Percentiles rank a stretch among this genome's conserved stretches.
These are phyloP conservation scores for Ilyonectria destructans DNA, from an alignment of 2,329 filamentous ascomycete species.

Conservation along the genomic window DNA sequence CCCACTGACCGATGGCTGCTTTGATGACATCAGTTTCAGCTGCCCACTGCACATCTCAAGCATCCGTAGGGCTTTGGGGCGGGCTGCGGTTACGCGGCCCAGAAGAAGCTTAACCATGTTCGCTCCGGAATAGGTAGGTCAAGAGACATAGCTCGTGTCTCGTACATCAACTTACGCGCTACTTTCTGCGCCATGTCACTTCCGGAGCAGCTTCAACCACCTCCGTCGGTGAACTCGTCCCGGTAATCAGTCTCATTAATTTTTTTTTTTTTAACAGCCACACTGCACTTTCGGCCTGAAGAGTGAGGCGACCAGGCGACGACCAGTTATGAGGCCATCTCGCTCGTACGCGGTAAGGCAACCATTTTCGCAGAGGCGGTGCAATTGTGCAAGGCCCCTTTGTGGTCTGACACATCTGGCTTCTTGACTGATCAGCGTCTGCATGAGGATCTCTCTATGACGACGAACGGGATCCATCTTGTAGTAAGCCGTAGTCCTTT, in stretches of 20 bases:
- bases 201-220: not conserved
- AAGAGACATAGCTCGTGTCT: not conserved
- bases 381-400: constrained; percentile 28
- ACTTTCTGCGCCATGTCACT: not conserved
- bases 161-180: constrained; percentile 1
- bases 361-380: constrained; percentile 25
- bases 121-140: constrained; percentile 19
- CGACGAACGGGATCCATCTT: not conserved
- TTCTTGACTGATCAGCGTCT: constrained; percentile 1
- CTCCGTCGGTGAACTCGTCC: not conserved
- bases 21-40: constrained; percentile 48
- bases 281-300: constrained; percentile 2
- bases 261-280: not conserved
- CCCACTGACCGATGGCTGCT: constrained; percentile 20
- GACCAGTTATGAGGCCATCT: constrained; percentile 8
- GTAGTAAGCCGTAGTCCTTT: not conserved
- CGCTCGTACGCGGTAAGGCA: constrained; percentile 1
- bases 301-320: not conserved
- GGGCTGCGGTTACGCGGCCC: constrained; percentile 28
- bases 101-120: constrained; percentile 38
- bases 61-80: constrained; percentile 23
- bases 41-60: constrained; percentile 29
- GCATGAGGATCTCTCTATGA: not conserved
- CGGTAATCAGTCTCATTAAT: not conserved
- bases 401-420: constrained; percentile 26